Percentiles rank a stretch among this genome's conserved stretches.
These are phyloP conservation scores for Suhomyces kunorum DNA, from an alignment of 1,139 yeast species.

Conservation along the genomic window DNA sequence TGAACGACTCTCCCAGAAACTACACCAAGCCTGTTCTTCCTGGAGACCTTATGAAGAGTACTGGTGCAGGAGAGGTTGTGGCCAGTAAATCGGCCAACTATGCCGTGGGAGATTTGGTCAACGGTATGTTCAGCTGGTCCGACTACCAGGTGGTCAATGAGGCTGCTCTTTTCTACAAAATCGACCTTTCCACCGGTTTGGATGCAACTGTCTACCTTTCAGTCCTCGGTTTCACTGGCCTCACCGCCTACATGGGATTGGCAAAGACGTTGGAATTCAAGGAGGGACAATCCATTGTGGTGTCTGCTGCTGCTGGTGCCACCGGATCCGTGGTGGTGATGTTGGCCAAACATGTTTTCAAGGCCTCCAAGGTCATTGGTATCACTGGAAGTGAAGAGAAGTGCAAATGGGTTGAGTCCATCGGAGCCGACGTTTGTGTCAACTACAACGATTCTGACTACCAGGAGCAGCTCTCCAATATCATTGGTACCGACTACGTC, in stretches of 20 bases:
- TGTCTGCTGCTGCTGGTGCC: constrained; percentile 74
- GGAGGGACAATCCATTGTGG: constrained; percentile 42
- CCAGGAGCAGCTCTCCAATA: constrained; percentile 43
- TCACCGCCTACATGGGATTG: constrained; percentile 65
- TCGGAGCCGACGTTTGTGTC: constrained; percentile 56
- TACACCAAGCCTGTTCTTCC: constrained; percentile 24
- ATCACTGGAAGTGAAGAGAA: constrained; percentile 65
- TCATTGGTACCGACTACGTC: constrained; percentile 56
- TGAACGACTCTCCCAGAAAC: constrained; percentile 21
- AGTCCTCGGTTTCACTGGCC: constrained; percentile 53
- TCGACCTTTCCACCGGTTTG: constrained; percentile 26
- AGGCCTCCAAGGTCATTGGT: constrained; percentile 60
- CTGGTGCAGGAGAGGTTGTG: constrained; percentile 27
- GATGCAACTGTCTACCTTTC: constrained; percentile 34
- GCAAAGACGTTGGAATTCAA: constrained; percentile 44
- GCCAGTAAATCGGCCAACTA: constrained; percentile 25
- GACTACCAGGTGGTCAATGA: constrained; percentile 29
- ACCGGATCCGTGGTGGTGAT: constrained; percentile 67
- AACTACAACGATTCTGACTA: constrained; percentile 55
- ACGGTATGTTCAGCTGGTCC: constrained; percentile 32
- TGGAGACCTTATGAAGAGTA: constrained; percentile 23
- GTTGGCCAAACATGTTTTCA: constrained; percentile 54
- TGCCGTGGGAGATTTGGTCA: constrained; percentile 24
- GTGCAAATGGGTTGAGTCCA: constrained; percentile 52
- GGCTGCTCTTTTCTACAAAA: constrained; percentile 22